Evolutionary conservation across 2,329 filamentous ascomycete species (phyloP).

Genomic region (Ascocoryne sarcoides): DNA sequence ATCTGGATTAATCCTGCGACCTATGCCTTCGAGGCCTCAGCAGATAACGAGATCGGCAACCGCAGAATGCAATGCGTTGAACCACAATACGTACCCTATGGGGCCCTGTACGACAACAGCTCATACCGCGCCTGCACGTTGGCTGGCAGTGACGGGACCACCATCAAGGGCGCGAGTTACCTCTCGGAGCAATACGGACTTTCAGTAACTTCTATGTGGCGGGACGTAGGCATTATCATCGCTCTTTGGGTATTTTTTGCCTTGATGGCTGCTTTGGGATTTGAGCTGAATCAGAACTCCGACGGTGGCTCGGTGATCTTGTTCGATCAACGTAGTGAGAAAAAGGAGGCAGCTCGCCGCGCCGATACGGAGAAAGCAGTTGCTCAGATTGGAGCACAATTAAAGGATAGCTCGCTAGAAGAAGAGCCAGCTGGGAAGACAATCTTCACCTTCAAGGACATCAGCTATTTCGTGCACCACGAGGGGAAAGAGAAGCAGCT

Average conservation of each 20-base stretch:
- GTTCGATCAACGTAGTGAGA: too few relatives aligned
- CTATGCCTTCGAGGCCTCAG: not conserved
- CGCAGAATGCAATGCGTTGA: too few relatives aligned
- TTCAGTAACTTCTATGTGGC: not conserved
- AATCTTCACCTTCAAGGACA: conserved; percentile 64
- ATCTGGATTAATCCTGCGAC: too few relatives aligned
- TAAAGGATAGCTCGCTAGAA: too few relatives aligned
- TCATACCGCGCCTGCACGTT: not conserved
- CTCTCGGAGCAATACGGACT: not conserved
- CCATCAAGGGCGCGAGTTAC: not conserved
- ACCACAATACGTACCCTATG: not conserved
- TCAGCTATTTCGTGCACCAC: conserved; percentile 66
- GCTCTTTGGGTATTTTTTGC: not conserved
- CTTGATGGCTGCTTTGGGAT: not conserved
- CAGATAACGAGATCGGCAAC: not conserved
- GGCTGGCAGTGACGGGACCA: not conserved
- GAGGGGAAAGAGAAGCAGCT: conserved; percentile 51
- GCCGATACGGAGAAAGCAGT: too few relatives aligned
- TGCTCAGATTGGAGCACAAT: too few relatives aligned
- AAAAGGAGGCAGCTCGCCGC: too few relatives aligned
- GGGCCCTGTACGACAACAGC: not conserved
- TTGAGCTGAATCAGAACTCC: not conserved
- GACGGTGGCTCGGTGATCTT: not conserved
- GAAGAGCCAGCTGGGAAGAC: too few relatives aligned
- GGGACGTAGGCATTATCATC: not conserved